A percentile compares a stretch with the other conserved stretches of the same genome.
phyloP scores from a whole-genome alignment of 2,329 filamentous ascomycete species.

The Cryphonectria naterciae region DNA sequence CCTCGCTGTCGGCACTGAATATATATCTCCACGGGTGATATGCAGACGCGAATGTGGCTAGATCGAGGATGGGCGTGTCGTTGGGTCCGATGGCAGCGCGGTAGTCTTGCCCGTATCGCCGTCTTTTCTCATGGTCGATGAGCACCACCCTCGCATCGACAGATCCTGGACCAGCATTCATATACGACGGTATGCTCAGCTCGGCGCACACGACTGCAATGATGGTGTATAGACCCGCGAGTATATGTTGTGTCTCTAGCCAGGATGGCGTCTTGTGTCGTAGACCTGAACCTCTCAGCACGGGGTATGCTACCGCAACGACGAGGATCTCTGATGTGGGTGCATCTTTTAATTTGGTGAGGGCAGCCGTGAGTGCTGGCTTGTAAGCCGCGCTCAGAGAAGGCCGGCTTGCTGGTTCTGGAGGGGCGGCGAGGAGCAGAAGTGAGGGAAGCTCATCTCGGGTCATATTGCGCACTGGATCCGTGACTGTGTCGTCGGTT shows the following conservation, averaged over 20 bases:
- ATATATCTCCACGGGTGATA: conserved; percentile 66
- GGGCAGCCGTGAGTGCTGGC: conserved; percentile 57
- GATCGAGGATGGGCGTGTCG: conserved; percentile 52
- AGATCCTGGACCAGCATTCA: conserved; percentile 62
- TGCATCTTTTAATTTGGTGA: conserved; percentile 52
- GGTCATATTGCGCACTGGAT: conserved; percentile 29
- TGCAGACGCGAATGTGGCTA: conserved; percentile 56
- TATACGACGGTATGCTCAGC: conserved; percentile 63
- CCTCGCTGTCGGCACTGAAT: conserved; percentile 68
- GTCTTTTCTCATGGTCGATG: conserved; percentile 61
- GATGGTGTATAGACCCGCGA: conserved; percentile 79
- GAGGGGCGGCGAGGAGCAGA: conserved; percentile 67
- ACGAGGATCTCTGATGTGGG: conserved; percentile 46
- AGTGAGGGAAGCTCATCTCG: conserved; percentile 50
- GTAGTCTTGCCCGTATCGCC: conserved; percentile 39
- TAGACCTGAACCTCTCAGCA: conserved; percentile 57
- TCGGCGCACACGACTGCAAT: conserved; percentile 72
- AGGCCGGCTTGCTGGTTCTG: conserved; percentile 55
- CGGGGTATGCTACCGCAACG: conserved; percentile 65
- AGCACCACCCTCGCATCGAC: conserved; percentile 78
- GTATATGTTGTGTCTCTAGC: conserved; percentile 69
- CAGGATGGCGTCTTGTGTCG: conserved; percentile 63
- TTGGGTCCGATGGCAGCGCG: conserved; percentile 47
- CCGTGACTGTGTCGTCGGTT: background rate
- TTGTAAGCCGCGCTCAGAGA: conserved; percentile 64